phyloP scores from a whole-genome alignment of 257 asterid species.

The Ophiorrhiza pumila region DNA sequence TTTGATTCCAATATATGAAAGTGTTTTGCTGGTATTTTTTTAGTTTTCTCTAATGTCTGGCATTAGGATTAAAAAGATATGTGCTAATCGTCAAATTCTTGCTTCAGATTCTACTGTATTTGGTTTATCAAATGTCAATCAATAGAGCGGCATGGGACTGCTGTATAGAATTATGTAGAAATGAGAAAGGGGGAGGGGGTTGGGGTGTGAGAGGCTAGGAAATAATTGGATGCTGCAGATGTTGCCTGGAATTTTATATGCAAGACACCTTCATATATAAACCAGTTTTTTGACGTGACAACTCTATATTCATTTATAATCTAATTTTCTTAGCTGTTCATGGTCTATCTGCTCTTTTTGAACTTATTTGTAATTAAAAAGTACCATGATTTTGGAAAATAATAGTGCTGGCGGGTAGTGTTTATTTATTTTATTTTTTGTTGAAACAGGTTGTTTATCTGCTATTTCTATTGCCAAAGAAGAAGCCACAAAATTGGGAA shows the following conservation, averaged over 20 bases:
- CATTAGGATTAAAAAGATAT: neutral
- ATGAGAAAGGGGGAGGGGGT: neutral
- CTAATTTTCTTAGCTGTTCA: neutral
- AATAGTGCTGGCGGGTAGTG: too few relatives aligned
- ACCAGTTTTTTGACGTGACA: neutral
- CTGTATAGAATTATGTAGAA: neutral
- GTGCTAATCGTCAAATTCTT: neutral
- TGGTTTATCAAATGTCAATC: neutral
- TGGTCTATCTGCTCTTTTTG: neutral
- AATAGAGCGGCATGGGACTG: neutral
- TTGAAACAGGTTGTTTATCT: conserved; percentile 57
- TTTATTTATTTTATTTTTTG: neutral
- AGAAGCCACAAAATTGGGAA: conserved; percentile 80
- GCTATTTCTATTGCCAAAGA: conserved; percentile 56
- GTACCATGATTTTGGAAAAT: neutral
- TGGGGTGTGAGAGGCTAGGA: too few relatives aligned
- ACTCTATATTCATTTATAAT: neutral
- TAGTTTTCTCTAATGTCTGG: neutral
- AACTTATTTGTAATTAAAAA: too few relatives aligned
- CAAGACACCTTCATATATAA: neutral
- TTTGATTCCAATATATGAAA: too few relatives aligned
- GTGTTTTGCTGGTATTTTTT: too few relatives aligned
- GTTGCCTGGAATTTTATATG: neutral
- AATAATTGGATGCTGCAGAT: neutral
- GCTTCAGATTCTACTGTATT: neutral